A percentile compares a stretch with the other conserved stretches of the same genome.
These are phyloP conservation scores for Solioccasus polychromus DNA, from an alignment of 768 basidiomycete genomes.

Conservation along the genomic window DNA sequence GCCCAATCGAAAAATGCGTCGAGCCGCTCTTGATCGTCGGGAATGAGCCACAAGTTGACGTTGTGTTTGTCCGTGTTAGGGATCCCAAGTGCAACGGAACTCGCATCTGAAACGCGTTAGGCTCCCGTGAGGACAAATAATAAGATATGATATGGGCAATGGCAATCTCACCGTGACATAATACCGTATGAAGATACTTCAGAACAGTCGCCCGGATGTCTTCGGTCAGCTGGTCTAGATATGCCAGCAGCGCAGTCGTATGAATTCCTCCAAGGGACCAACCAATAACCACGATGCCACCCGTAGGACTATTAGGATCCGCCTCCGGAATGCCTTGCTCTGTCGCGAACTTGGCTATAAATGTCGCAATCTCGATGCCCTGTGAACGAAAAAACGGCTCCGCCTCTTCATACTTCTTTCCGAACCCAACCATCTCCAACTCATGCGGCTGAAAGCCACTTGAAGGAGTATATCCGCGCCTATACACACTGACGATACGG, in stretches of 20 bases:
- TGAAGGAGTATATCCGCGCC: constrained; percentile 27
- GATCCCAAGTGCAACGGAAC: constrained; percentile 5
- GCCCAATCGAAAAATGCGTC: constrained; percentile 16
- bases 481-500: constrained; percentile 24
- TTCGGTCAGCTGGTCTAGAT: constrained; percentile 9
- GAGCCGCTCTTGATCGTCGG: constrained; percentile 11
- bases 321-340: constrained; percentile 15
- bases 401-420: constrained; percentile 15
- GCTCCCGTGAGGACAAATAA: no score
- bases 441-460: constrained; percentile 19
- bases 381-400: constrained; percentile 15
- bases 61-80: neutral
- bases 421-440: constrained; percentile 5
- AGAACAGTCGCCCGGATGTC: constrained; percentile 6
- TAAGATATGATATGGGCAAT: neutral
- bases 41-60: neutral
- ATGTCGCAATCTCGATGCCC: constrained; percentile 19
- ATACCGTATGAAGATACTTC: constrained; percentile 20
- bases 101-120: constrained; percentile 8
- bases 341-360: constrained; percentile 14
- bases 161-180: constrained; percentile 13
- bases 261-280: constrained; percentile 21
- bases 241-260: constrained; percentile 9
- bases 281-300: constrained; percentile 18
- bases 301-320: neutral